Base-by-base conservation (phyloP, 164 flowering plant genomes). In the Malania oleifera region DNA sequence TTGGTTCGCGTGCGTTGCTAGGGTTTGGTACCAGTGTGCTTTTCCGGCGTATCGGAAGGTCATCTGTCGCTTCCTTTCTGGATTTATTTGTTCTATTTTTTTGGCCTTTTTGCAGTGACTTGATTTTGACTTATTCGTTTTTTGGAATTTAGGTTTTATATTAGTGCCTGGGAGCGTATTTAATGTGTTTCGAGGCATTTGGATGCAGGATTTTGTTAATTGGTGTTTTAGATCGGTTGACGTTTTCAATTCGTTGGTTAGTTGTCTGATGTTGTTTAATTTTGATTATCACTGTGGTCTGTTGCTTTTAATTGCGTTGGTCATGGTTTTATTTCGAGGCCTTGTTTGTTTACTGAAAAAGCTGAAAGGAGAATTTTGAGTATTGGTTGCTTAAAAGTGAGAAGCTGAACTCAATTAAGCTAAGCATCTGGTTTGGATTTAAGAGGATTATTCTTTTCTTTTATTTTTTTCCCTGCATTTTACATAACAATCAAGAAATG, bases 11-110 rank as follows among this genome's bases (percentile, higher is more conserved):
- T 59, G n/a, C 51, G 22, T n/a, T 19, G n/a, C 48, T 62, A 49
- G 56, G 46, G 67, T 59, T 54, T 59, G 50, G 6, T 34, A 29
- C 59, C 35, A 48, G 61, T n/a, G n/a, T n/a, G n/a, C n/a, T n/a
- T n/a, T n/a, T n/a, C n/a, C 35, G 9, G 4, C 35, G 35, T 31
- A 4, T 55, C 53, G 71, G 68, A 60, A 59, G 44, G 50, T 59
- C 52, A 9, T 43, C 40, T n/a, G 41, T 51, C 54, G 57, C 51
- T 53, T 44, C 31, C 20, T 11, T 54, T 19, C 17, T 54, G 3
- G 5, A 18, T 0, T 56, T 13, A 34, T 49, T 50, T 3, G 18
- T 27, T 43, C 24, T 3, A 7, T 15, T 29, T 50, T 27, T 40
- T 5, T 10, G 23, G 37, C 15, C 24, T 52, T 24, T n/a, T n/a